These are phyloP conservation scores for Citrus mangshanensis DNA, from an alignment of 345 rosid genomes.

Conservation along the genomic window DNA sequence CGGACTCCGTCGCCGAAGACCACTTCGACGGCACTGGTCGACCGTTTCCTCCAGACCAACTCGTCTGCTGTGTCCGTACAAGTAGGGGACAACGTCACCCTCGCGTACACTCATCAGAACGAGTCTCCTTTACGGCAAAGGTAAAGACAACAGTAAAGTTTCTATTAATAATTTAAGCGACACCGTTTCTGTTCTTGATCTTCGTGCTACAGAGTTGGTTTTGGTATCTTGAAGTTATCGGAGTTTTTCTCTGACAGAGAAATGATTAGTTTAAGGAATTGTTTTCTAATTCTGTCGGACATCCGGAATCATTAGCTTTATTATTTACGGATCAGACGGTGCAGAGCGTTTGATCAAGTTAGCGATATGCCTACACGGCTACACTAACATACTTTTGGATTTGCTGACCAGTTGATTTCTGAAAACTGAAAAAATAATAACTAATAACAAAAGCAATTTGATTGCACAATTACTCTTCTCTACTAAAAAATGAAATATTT, in stretches of 20 bases:
- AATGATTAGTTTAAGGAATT: not conserved
- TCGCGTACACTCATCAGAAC: constrained; percentile 72
- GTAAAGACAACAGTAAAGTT: constrained; percentile 28
- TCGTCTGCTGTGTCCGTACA: constrained; percentile 64
- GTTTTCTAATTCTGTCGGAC: not conserved
- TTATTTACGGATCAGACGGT: not conserved
- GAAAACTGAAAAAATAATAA: not conserved
- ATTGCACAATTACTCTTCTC: not conserved
- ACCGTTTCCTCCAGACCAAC: constrained; percentile 55
- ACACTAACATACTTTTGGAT: not conserved
- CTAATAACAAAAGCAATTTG: not conserved
- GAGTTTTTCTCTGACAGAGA: not conserved
- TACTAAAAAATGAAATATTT: not conserved
- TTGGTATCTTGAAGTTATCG: not conserved
- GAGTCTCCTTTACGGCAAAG: constrained; percentile 73
- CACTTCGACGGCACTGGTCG: constrained; percentile 53
- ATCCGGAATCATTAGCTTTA: not conserved
- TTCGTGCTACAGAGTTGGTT: not conserved
- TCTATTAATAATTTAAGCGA: not conserved
- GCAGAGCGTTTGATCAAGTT: not conserved
- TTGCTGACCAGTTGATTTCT: too few species aligned
- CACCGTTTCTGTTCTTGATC: not conserved
- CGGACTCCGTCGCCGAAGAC: constrained; percentile 93
- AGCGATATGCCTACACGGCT: not conserved
- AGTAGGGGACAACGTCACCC: constrained; percentile 66